A percentile compares a stretch with the other conserved stretches of the same genome.
These are phyloP conservation scores for Pilatotrama ljubarskyi DNA, from an alignment of 768 basidiomycete genomes.

Conservation along the genomic window DNA sequence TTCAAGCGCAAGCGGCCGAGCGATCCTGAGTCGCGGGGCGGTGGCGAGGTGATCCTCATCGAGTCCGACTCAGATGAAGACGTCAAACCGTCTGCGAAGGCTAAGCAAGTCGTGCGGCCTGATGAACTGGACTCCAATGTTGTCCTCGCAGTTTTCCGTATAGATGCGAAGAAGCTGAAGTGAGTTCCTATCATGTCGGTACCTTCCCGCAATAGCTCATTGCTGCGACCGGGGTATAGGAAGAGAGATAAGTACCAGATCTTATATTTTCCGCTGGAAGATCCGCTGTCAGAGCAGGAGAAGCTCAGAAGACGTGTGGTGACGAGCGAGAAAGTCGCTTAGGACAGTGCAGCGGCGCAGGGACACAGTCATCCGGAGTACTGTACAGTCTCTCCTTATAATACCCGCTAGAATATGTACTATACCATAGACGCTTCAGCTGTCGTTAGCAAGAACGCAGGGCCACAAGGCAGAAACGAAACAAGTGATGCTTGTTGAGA, in stretches of 20 bases:
- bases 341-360: background rate
- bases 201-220: slow-evolving; percentile 6
- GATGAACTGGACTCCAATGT: slow-evolving; percentile 33
- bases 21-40: background rate
- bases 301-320: slow-evolving; percentile 51
- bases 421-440: too few species aligned
- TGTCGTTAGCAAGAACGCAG: too few species aligned
- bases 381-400: background rate
- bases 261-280: slow-evolving; percentile 74
- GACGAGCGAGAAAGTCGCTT: slow-evolving; percentile 43
- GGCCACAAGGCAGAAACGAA: too few species aligned
- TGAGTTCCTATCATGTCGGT: slow-evolving; percentile 30
- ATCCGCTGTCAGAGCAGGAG: slow-evolving; percentile 58
- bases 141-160: slow-evolving; percentile 50
- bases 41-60: slow-evolving; percentile 24
- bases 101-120: background rate
- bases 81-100: background rate
- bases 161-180: slow-evolving; percentile 45
- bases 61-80: slow-evolving; percentile 32
- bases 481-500: too few species aligned
- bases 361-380: too few species aligned
- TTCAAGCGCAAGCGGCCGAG: slow-evolving; percentile 10
- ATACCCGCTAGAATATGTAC: background rate
- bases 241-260: slow-evolving; percentile 69
- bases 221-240: background rate